Base-by-base conservation (phyloP, 1,284 basidiomycete species). In the Papiliotrema fonsecae region DNA sequence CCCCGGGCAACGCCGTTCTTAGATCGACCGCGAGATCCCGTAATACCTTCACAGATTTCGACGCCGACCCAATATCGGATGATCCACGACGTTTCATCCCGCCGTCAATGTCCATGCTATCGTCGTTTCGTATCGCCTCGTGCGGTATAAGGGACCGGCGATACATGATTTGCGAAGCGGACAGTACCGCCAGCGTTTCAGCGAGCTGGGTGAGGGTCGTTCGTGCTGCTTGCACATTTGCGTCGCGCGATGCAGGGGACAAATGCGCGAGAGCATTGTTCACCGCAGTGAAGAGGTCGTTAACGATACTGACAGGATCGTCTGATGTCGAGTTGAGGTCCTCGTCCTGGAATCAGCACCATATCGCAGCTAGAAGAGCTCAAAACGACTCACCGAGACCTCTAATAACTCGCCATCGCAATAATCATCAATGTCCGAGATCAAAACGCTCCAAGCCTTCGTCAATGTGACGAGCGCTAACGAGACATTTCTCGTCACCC, bases 201-300 rank as follows among this genome's bases (percentile, higher is more conserved):
- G 22, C 13, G 13, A 42, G 22, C 22, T 42, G 40, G n/a, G n/a
- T 22, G n/a, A 42, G 16, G 6, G 34, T 35, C 14, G 34, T n/a
- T 35, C 34, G 22, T 14, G n/a, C 25, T n/a, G 37, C 18, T 39
- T 28, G 10, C 25, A 26, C 40, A 9, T 26, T 7, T 26, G n/a
- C n/a, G 25, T n/a, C 40, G 13, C 25, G 14, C n/a, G 16, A 21
- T 22, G 18, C 13, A 22, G 24, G 37, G 4, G 37, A 22, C 21
- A 19, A 13, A n/a, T 26, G n/a, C 16, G 25, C n/a, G 24, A 30
- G 9, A 16, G n/a, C 25, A 24, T 24, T 16, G 11, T 26, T 27
- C 86, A 78, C 11, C 87, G 73, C 1, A 86, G 90, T 22, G 9
- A 9, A 35, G 85, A 90, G 50, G 88, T 77, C 4, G 87, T 89